Percentiles rank a stretch among this genome's conserved stretches.
Conservation (phyloP, 1,284 basidiomycete species). For the Heterobasidion irregulare region DNA sequence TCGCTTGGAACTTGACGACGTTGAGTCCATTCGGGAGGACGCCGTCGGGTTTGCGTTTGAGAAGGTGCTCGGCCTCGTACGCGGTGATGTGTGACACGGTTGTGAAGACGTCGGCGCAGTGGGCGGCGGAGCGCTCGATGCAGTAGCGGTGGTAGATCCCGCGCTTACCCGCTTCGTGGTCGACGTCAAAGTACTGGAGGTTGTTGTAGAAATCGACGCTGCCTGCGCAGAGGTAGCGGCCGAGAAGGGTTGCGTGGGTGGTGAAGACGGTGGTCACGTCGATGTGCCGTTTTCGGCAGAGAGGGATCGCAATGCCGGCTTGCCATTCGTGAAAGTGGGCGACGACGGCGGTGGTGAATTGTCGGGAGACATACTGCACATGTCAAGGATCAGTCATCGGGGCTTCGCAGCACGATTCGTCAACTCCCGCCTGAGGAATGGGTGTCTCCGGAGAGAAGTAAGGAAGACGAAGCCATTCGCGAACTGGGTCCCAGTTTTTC, state of each 20-base stretch:
- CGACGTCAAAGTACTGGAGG: constrained; percentile 97
- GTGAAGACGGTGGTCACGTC: constrained; percentile 98
- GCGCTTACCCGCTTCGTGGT: constrained; percentile 97
- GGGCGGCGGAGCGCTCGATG: constrained; percentile 90
- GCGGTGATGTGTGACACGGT: constrained; percentile 98
- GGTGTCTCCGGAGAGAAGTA: too few species aligned
- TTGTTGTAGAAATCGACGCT: constrained; percentile 99
- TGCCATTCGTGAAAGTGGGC: constrained; percentile 99
- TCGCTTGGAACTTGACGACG: constrained; percentile 92
- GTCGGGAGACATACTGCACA: constrained; percentile 67
- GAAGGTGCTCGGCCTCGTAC: constrained; percentile 91
- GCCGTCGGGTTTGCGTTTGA: constrained; percentile 97
- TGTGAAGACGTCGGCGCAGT: constrained; percentile 97
- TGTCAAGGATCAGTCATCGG: not conserved
- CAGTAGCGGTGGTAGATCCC: constrained; percentile 93
- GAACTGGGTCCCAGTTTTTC: too few species aligned
- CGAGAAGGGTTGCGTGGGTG: constrained; percentile 96
- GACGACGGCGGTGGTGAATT: constrained; percentile 80
- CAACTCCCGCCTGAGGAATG: too few species aligned
- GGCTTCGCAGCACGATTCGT: too few species aligned
- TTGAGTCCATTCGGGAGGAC: constrained; percentile 98
- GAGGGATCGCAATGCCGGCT: constrained; percentile 92
- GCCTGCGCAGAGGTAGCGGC: constrained; percentile 96
- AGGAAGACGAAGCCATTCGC: too few species aligned
- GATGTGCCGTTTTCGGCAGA: constrained; percentile 93